These are phyloP conservation scores for Arabis alpina DNA, from an alignment of 345 rosid species.

Conservation along the genomic window DNA sequence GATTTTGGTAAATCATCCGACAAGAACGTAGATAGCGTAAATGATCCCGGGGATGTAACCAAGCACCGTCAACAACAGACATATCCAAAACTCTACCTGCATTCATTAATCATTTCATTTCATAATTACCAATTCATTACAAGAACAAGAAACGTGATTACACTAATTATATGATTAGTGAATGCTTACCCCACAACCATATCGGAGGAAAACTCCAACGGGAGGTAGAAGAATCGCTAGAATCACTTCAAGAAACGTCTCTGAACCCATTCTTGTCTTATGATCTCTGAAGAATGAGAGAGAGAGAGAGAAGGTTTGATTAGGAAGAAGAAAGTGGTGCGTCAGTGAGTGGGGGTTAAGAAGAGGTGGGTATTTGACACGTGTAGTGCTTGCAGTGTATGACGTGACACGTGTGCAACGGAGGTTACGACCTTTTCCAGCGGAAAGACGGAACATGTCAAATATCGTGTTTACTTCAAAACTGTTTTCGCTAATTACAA, in stretches of 20 bases:
- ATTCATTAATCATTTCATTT: slow-evolving; percentile 6
- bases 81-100: slow-evolving; percentile 95
- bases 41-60: slow-evolving; percentile 90
- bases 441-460: slow-evolving; percentile 31
- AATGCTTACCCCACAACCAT: slow-evolving; percentile 76
- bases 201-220: slow-evolving; percentile 93
- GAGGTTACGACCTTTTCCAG: slow-evolving; percentile 4
- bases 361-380: slow-evolving; percentile 11
- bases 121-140: neutral
- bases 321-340: slow-evolving; percentile 15
- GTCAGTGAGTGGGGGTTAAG: neutral
- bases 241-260: slow-evolving; percentile 78
- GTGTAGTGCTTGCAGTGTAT: slow-evolving; percentile 9
- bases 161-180: neutral
- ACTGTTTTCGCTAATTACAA: slow-evolving; percentile 18
- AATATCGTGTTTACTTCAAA: slow-evolving; percentile 6
- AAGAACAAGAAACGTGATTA: neutral
- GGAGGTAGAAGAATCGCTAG: slow-evolving; percentile 90
- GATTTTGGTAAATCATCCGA: slow-evolving; percentile 46
- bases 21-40: slow-evolving; percentile 81
- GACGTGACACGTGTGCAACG: slow-evolving; percentile 19
- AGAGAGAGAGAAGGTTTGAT: slow-evolving; percentile 8
- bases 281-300: slow-evolving; percentile 8
- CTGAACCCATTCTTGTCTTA: slow-evolving; percentile 62
- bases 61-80: slow-evolving; percentile 68